Base-by-base conservation (phyloP, 2,329 filamentous ascomycete genomes). In the Xylariales sp. region DNA sequence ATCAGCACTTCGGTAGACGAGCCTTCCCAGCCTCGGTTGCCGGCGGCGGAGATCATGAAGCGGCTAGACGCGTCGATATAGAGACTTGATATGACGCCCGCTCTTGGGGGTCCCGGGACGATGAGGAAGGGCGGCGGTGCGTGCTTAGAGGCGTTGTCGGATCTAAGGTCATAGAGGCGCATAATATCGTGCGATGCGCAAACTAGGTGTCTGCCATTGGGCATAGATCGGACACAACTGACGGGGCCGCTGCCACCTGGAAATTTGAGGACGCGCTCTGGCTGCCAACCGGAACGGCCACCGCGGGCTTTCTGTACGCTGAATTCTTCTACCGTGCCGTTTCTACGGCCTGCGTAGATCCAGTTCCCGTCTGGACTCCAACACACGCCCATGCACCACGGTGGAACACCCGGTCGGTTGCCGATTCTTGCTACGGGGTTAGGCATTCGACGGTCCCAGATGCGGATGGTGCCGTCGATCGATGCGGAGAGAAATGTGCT, bases 321-420 rank as follows among this genome's bases (percentile, higher is more conserved):
- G 80, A 92, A 99, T 80, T 99, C 96, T 73, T 99, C 96, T 0
- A 99, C 96, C 0, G 93, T 97, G 59, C 93, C 88, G 79, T 98
- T 98, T 65, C 96, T 87, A 34, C 96, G 86, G 0, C 96, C 96
- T 0, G 92, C 94, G 80, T 97, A 99, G 74, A 99, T 94, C 80
- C 89, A 93, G 80, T 98, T 98, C 14, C 96, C 96, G 78, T 97
- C 93, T 0, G 94, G 94, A 62, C 92, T 95, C 96, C 96, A 99
- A 82, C 94, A 97, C 0, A 94, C 93, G 72, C 93, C 94, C 90
- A 97, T 97, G 80, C 95, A 98, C 95, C 95, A 99, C 0, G 95
- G 96, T 0, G 96, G 95, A 0, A 93, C 92, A 18, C 90, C 89
- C 10, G 89, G 87, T 10, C 90, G 85, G 18, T 92, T 93, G 1